These are phyloP conservation scores for Echium plantagineum DNA, from an alignment of 257 asterid genomes.

Conservation along the genomic window DNA sequence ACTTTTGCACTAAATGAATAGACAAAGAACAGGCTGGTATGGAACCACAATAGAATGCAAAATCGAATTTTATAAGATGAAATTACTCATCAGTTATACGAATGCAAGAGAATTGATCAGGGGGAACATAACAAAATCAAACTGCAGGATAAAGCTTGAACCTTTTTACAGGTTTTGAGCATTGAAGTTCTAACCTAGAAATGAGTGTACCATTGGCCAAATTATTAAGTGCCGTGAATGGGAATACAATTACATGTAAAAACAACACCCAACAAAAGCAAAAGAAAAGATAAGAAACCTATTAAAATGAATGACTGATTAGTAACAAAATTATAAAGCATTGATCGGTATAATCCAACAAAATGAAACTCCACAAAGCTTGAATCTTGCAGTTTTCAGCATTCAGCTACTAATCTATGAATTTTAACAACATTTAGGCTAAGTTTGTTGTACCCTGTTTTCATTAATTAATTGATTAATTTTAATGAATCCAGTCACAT, in stretches of 20 bases:
- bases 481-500: too few relatives aligned
- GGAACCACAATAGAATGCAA: neutral
- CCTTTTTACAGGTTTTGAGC: neutral
- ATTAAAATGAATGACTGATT: neutral
- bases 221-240: neutral
- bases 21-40: neutral
- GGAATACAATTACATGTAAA: neutral
- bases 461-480: too few relatives aligned
- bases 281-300: too few relatives aligned
- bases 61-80: neutral
- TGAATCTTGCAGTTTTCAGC: neutral
- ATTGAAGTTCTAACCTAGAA: neutral
- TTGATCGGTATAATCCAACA: neutral
- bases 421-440: too few relatives aligned
- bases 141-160: neutral
- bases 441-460: too few relatives aligned
- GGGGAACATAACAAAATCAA: neutral
- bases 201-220: neutral
- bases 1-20: neutral
- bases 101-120: neutral
- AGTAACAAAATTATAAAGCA: neutral
- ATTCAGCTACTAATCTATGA: neutral
- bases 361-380: slow-evolving; percentile 4
- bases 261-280: neutral
- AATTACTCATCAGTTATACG: neutral